Evolutionary conservation across 163 green algal genomes (phyloP), one percentile per base, ranked within the genome.

Genomic region (Volvox carteri): DNA sequence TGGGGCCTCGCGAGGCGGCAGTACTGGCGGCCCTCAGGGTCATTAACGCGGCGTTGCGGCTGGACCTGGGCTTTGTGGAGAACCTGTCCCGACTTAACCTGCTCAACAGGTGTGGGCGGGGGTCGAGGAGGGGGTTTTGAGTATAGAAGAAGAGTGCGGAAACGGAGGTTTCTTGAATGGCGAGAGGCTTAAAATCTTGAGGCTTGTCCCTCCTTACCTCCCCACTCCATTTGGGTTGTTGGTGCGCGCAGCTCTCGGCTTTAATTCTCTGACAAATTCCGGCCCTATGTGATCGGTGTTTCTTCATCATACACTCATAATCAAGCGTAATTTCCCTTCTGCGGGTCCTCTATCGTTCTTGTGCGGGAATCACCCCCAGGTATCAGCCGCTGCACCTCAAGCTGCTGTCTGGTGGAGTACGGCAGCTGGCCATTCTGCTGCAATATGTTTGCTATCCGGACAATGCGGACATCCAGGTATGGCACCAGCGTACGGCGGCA

Each of bases 361-460:
- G n/a, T n/a, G n/a, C n/a, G n/a, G n/a, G n/a, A n/a, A n/a, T n/a
- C 12, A 33, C 41, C 7, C 35, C 1, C 44, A 90, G 92, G 60
- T 94, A 95, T 56, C 90, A 95, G 86, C 92, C 90, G 1, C 89
- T 97, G 62, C 91, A 97, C 65, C 70, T 28, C 1, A 90, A 94
- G 58, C 83, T 97, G 28, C 73, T 90, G 73, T 67, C 84, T 37
- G 68, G 70, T n/a, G 68, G 68, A 35, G 56, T 90, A n/a, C 79
- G 85, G 19, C 91, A 92, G 67, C 50, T 97, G 30, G 81, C 93
- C 16, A 44, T 72, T 16, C 88, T 98, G 85, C 80, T 98, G 78
- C 92, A 96, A 73, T 96, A 94, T 67, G 92, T 96, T 62, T 93
- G 93, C 62, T 97, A 97, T 86, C 79, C 91, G 9, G 87, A 86